phyloP scores from a whole-genome alignment of 371 early-diverging fungal genomes.

The Nosema muscidifuracis region DNA sequence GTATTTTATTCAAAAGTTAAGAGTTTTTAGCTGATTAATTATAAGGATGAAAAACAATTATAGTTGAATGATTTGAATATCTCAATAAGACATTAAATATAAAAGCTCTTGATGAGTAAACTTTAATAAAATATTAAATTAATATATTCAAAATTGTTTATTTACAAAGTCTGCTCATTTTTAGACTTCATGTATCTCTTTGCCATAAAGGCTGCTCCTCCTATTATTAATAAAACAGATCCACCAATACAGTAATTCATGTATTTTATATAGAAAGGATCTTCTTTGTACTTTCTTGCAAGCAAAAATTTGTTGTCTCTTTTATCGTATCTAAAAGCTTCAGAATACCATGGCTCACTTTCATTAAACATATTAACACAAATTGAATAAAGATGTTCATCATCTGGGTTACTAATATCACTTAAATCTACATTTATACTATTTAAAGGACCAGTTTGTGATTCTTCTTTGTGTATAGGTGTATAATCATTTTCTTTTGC shows the following conservation, averaged over 20 bases:
- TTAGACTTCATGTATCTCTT: neutral
- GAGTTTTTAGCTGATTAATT: too few species aligned
- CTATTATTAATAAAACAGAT: neutral
- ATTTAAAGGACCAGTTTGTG: neutral
- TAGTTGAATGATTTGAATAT: too few species aligned
- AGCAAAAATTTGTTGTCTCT: neutral
- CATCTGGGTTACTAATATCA: neutral
- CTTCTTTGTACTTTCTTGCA: neutral
- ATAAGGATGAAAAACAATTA: too few species aligned
- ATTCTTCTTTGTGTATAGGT: neutral
- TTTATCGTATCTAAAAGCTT: neutral
- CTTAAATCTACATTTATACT: neutral
- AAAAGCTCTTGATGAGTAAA: too few species aligned
- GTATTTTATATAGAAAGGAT: neutral
- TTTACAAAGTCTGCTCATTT: neutral
- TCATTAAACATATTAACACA: neutral
- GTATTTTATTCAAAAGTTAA: too few species aligned
- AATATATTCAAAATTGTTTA: too few species aligned
- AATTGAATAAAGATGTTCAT: neutral
- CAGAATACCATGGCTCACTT: neutral
- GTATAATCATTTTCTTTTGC: neutral
- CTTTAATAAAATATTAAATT: too few species aligned
- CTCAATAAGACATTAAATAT: too few species aligned
- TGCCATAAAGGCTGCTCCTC: neutral
- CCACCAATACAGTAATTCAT: neutral